phyloP scores from a whole-genome alignment of 2,329 filamentous ascomycete genomes.

The Aspergillus bombycis region DNA sequence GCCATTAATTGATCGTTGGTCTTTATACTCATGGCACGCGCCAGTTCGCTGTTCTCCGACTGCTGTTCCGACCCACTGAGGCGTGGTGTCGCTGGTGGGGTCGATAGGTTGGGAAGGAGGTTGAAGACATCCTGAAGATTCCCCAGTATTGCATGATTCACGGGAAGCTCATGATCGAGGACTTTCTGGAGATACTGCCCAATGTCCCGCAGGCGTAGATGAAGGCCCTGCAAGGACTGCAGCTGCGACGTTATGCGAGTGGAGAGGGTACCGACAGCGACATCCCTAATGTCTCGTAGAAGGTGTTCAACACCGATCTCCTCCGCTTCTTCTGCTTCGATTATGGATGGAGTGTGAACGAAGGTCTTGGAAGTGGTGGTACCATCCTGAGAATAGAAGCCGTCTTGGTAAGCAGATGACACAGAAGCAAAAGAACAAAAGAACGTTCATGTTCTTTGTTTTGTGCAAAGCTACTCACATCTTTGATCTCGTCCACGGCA shows the following conservation, averaged over 20 bases:
- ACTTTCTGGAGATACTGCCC: constrained; percentile 95
- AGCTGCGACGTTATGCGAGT: constrained; percentile 97
- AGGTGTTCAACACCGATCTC: constrained; percentile 99
- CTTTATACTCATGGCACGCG: constrained; percentile 98
- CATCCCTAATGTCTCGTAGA: constrained; percentile 95
- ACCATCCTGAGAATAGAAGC: constrained; percentile 69
- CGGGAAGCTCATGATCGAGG: constrained; percentile 84
- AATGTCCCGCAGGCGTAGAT: constrained; percentile 92
- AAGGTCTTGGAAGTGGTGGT: constrained; percentile 97
- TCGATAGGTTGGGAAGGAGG: constrained; percentile 91
- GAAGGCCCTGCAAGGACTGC: constrained; percentile 93
- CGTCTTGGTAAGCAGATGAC: neutral
- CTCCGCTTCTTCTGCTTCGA: constrained; percentile 98
- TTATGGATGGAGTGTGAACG: constrained; percentile 96
- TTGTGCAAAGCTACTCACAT: constrained; percentile 63
- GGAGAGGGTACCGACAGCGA: constrained; percentile 93
- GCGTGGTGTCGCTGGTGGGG: constrained; percentile 66
- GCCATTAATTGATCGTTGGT: constrained; percentile 99
- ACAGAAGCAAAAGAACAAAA: neutral
- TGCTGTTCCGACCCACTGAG: constrained; percentile 61
- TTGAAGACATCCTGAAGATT: constrained; percentile 99
- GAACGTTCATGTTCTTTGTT: neutral
- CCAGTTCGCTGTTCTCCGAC: constrained; percentile 77
- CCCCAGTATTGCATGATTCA: constrained; percentile 96
- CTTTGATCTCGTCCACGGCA: constrained; percentile 98